Evolutionary conservation across 176 grass and related monocot species (phyloP), one percentile per base, ranked within the genome.

Genomic region (Calamus simplicifolius): DNA sequence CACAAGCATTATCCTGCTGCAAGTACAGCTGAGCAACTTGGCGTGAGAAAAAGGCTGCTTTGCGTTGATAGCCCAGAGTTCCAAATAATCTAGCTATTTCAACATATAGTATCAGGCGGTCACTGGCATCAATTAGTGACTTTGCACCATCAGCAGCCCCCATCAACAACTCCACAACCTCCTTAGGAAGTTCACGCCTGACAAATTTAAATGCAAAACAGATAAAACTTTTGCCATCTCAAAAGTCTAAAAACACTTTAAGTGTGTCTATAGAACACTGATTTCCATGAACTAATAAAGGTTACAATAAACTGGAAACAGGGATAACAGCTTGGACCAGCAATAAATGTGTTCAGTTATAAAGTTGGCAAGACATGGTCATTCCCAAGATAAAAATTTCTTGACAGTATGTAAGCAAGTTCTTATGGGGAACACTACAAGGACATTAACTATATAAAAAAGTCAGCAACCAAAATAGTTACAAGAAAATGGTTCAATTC

Each of bases 51-150:
- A 98, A 98, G 48, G 93, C 93, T 2, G 93, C 93, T 60, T 98
- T 98, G 56, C 93, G 84, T 49, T 77, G 81, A 81, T 98, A 98
- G 16, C 93, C 93, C 68, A 98, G 79, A 64, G 84, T 70, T 57
- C 87, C 93, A 76, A 98, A 98, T 66, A 98, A 76, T 76, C 93
- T 91, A 18, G 93, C 93, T 4, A 92, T 98, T 77, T 98, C 93
- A 78, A 98, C 83, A 75, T 91, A 92, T 43, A 98, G 61, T 70
- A 98, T 83, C 49, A 98, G 62, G 27, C 84, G 74, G 57, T 98
- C 93, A 70, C 76, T 98, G 55, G 87, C 93, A 80, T 98, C 93
- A 72, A 98, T 85, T 49, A 98, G 84, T 66, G 93, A 89, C 58
- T 98, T 98, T n/a, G 88, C 93, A 35, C 93, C 88, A 83, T 98